Percentiles rank a stretch among this genome's conserved stretches.
phyloP scores from a whole-genome alignment of 768 basidiomycete genomes.

The Pleurotus pulmonarius region DNA sequence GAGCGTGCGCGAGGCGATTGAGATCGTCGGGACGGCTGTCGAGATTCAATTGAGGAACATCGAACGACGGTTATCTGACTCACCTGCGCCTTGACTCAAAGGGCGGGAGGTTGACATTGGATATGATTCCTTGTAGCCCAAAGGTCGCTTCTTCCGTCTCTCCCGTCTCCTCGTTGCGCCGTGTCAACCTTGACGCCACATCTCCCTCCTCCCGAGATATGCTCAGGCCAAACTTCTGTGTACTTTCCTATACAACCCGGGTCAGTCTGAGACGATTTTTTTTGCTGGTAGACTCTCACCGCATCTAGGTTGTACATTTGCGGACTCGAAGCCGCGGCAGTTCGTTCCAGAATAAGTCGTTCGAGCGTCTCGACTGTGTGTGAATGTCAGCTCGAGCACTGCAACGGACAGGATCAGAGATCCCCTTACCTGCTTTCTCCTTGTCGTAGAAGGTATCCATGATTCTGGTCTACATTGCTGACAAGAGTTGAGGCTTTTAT shows the following conservation, averaged over 20 bases:
- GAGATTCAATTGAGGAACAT: too few relatives aligned
- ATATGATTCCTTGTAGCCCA: neutral
- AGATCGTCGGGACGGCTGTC: too few relatives aligned
- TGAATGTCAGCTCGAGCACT: too few relatives aligned
- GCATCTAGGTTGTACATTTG: neutral
- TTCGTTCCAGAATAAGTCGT: too few relatives aligned
- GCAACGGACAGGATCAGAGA: too few relatives aligned
- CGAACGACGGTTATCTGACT: neutral
- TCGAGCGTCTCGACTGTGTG: too few relatives aligned
- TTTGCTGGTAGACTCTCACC: neutral
- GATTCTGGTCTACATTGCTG: too few relatives aligned
- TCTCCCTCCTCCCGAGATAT: too few relatives aligned
- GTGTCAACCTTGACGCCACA: too few relatives aligned
- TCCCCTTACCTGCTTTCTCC: neutral
- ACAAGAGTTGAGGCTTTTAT: too few relatives aligned
- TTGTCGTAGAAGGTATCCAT: neutral
- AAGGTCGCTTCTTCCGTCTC: neutral
- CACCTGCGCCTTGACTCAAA: neutral
- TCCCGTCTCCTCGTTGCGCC: neutral
- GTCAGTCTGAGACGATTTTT: neutral
- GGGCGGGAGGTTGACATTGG: neutral
- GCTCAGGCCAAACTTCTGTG: neutral
- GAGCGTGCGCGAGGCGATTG: neutral
- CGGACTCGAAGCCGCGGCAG: neutral
- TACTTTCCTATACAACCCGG: neutral